A percentile compares a stretch with the other conserved stretches of the same genome.
phyloP scores from a whole-genome alignment of 2,329 filamentous ascomycete genomes.

The Pestalotiopsis sp. region DNA sequence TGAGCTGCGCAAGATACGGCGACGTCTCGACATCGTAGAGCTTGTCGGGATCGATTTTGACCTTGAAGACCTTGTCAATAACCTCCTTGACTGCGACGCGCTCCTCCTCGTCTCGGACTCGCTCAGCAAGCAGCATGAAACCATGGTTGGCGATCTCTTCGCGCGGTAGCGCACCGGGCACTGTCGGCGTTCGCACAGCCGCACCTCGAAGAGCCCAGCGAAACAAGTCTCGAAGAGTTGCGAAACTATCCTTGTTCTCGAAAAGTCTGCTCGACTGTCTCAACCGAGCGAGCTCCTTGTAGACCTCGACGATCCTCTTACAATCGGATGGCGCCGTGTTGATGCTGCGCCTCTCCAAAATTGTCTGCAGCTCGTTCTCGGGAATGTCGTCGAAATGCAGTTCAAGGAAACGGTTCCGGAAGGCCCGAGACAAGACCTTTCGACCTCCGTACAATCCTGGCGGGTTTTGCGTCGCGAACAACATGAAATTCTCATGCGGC shows the following conservation, averaged over 20 bases:
- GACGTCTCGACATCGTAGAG: conserved; percentile 68
- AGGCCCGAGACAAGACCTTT: conserved; percentile 90
- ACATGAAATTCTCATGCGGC: conserved; percentile 93
- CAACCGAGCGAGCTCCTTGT: conserved; percentile 85
- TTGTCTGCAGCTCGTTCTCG: conserved; percentile 87
- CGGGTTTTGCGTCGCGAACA: conserved; percentile 97
- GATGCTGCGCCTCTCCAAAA: conserved; percentile 83
- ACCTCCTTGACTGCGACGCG: conserved; percentile 79
- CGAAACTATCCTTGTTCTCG: conserved; percentile 96
- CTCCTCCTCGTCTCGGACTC: conserved; percentile 90
- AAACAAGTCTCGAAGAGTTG: conserved; percentile 92
- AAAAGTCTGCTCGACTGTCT: conserved; percentile 90
- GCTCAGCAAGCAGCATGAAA: conserved; percentile 93
- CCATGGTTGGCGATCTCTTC: conserved; percentile 90
- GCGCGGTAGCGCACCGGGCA: conserved; percentile 31
- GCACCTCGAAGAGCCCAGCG: conserved; percentile 88
- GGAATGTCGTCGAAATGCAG: conserved; percentile 98
- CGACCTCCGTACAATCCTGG: conserved; percentile 92
- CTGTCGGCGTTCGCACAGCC: conserved; percentile 54
- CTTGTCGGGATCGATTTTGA: conserved; percentile 70
- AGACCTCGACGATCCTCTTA: conserved; percentile 86
- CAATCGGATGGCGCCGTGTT: conserved; percentile 90
- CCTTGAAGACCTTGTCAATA: conserved; percentile 88
- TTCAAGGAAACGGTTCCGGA: conserved; percentile 95
- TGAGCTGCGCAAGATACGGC: conserved; percentile 53